Evolutionary conservation across 495 filamentous ascomycete species (phyloP).

Genomic region (Mytilinidion resinicola): DNA sequence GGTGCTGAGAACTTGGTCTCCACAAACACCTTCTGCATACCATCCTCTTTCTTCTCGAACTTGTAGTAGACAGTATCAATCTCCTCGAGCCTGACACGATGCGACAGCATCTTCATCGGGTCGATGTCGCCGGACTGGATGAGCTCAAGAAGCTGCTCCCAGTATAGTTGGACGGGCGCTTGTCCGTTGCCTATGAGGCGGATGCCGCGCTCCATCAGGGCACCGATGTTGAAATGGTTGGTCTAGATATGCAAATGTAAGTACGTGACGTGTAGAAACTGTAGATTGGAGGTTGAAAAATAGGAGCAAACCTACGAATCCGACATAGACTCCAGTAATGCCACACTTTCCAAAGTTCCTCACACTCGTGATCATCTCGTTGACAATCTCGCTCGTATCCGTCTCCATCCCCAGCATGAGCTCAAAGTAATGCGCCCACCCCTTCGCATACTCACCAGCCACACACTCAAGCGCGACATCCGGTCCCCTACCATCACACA

Average conservation of each 20-base stretch:
- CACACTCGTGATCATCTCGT: conserved; percentile 78
- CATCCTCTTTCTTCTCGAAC: conserved; percentile 38
- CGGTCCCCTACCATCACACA: conserved; percentile 57
- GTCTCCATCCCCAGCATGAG: conserved; percentile 69
- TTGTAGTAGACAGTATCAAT: conserved; percentile 49
- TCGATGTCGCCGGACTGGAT: conserved; percentile 67
- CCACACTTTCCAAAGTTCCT: conserved; percentile 69
- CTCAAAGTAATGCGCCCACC: conserved; percentile 74
- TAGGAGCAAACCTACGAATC: conserved; percentile 54
- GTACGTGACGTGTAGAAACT: neutral
- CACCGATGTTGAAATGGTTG: conserved; percentile 77
- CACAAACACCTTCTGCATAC: conserved; percentile 43
- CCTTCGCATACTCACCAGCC: conserved; percentile 79
- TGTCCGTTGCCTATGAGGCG: conserved; percentile 79
- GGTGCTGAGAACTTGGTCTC: conserved; percentile 37
- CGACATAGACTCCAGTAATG: conserved; percentile 76
- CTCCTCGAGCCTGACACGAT: conserved; percentile 70
- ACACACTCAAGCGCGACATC: conserved; percentile 81
- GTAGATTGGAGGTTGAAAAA: neutral
- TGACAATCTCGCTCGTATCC: conserved; percentile 78
- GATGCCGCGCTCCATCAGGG: conserved; percentile 82
- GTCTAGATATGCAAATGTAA: conserved; percentile 41
- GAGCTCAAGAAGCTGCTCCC: conserved; percentile 64
- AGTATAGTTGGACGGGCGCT: conserved; percentile 78
- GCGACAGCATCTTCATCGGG: conserved; percentile 71